Conservation (phyloP, 2,329 filamentous ascomycete genomes). For the Ceratocystis variospora region DNA sequence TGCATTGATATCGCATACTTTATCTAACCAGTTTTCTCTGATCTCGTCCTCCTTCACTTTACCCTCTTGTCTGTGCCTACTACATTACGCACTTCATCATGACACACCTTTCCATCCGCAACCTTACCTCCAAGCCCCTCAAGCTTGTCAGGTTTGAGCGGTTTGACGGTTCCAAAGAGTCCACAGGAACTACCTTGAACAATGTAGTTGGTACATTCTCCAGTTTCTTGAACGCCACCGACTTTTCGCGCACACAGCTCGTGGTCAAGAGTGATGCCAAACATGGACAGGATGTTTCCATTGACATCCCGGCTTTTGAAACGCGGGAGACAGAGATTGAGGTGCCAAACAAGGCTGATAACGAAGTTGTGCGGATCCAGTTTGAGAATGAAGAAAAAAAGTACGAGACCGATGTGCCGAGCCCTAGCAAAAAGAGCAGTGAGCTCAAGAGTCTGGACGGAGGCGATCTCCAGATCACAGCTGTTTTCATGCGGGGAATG, state of each 20-base stretch:
- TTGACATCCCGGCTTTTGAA: conserved; percentile 55
- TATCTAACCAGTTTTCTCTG: neutral
- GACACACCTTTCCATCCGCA: conserved; percentile 58
- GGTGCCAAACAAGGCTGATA: conserved; percentile 43
- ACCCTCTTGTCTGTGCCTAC: neutral
- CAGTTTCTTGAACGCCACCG: conserved; percentile 33
- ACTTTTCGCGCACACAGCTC: conserved; percentile 24
- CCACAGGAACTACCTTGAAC: conserved; percentile 31
- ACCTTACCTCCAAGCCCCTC: conserved; percentile 61
- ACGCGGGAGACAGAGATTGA: conserved; percentile 45
- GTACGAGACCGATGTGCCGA: conserved; percentile 62
- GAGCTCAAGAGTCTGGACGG: conserved; percentile 44
- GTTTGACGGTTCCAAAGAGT: conserved; percentile 42
- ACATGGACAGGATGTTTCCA: conserved; percentile 45
- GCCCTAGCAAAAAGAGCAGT: conserved; percentile 43
- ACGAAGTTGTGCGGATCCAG: conserved; percentile 59
- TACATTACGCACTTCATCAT: conserved; percentile 25
- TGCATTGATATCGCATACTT: neutral
- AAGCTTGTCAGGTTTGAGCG: conserved; percentile 61
- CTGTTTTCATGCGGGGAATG: conserved; percentile 44
- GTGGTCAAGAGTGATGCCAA: conserved; percentile 45
- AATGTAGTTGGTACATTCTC: conserved; percentile 34
- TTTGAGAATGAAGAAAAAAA: conserved; percentile 43
- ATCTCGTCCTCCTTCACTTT: neutral
- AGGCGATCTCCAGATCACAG: conserved; percentile 47